These are phyloP conservation scores for Coemansia sp. DNA, from an alignment of 192 early-diverging fungal species.

Conservation along the genomic window DNA sequence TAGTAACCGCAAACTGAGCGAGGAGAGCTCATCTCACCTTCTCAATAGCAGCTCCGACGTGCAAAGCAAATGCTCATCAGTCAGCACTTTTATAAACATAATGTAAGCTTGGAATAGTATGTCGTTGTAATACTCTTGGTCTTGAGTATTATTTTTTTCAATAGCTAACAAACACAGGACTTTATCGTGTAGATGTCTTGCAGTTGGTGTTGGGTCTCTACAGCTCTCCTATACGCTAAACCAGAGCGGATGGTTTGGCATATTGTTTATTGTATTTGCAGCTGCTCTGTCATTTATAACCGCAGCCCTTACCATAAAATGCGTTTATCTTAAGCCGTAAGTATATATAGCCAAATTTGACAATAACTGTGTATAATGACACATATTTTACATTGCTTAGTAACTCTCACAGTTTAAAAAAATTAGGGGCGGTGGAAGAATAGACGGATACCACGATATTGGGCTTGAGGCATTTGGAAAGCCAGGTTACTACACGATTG, in stretches of 20 bases:
- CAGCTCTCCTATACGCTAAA: slow-evolving; percentile 44
- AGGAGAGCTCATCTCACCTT: not conserved
- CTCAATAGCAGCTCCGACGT: not conserved
- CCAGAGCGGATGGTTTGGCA: slow-evolving; percentile 50
- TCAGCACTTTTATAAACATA: slow-evolving; percentile 44
- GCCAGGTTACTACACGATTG: slow-evolving; percentile 39
- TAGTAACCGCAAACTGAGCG: not conserved
- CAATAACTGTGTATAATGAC: no score
- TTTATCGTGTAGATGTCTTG: slow-evolving; percentile 29
- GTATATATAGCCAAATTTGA: not conserved
- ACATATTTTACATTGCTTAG: not conserved
- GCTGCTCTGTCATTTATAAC: slow-evolving; percentile 33
- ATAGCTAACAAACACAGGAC: not conserved
- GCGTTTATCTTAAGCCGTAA: slow-evolving; percentile 54
- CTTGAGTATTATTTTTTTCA: not conserved
- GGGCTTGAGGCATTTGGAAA: slow-evolving; percentile 45
- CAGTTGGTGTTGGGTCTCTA: slow-evolving; percentile 45
- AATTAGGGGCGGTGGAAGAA: slow-evolving; percentile 44
- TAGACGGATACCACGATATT: slow-evolving; percentile 44
- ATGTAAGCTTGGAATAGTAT: slow-evolving; percentile 18
- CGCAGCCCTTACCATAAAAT: slow-evolving; percentile 31
- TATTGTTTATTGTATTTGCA: slow-evolving; percentile 36
- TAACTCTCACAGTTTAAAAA: not conserved
- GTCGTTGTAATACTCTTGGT: not conserved
- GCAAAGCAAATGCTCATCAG: slow-evolving; percentile 28